Conservation (phyloP, 169 alveolate species). For the Plasmodium chabaudi region DNA sequence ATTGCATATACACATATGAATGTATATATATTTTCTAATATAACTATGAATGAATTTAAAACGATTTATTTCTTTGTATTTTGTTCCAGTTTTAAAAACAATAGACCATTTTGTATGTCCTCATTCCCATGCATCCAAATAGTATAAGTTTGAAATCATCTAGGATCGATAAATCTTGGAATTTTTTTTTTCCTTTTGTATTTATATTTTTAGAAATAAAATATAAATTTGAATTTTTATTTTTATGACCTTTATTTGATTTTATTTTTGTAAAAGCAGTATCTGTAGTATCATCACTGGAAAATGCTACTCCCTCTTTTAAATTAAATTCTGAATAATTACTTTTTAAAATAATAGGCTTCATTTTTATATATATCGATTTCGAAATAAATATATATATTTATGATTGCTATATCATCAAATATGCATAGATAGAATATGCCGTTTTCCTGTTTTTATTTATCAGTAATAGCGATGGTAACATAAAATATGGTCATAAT, state of each 20-base stretch:
- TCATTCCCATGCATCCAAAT: slow-evolving; percentile 71
- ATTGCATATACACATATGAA: no score
- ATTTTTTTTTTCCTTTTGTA: neutral
- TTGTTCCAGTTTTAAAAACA: neutral
- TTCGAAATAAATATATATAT: no score
- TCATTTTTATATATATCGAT: slow-evolving; percentile 17
- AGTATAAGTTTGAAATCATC: slow-evolving; percentile 54
- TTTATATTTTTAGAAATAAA: slow-evolving; percentile 5
- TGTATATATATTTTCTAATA: no score
- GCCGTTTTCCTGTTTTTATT: no score
- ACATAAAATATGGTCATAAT: no score
- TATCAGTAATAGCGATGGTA: no score
- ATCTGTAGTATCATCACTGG: slow-evolving; percentile 68
- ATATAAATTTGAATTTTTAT: slow-evolving; percentile 3
- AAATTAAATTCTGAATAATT: slow-evolving; percentile 19
- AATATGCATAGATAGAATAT: neutral
- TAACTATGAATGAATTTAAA: no score
- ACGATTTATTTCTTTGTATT: neutral
- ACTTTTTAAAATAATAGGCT: slow-evolving; percentile 1
- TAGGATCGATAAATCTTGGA: slow-evolving; percentile 21
- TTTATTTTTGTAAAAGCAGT: slow-evolving; percentile 21
- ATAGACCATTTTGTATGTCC: slow-evolving; percentile 58
- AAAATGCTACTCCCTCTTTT: slow-evolving; percentile 36
- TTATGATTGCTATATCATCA: no score
- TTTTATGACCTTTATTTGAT: neutral